phyloP scores from a whole-genome alignment of 139 green algal genomes.

The Chlamydomonas sp. region DNA sequence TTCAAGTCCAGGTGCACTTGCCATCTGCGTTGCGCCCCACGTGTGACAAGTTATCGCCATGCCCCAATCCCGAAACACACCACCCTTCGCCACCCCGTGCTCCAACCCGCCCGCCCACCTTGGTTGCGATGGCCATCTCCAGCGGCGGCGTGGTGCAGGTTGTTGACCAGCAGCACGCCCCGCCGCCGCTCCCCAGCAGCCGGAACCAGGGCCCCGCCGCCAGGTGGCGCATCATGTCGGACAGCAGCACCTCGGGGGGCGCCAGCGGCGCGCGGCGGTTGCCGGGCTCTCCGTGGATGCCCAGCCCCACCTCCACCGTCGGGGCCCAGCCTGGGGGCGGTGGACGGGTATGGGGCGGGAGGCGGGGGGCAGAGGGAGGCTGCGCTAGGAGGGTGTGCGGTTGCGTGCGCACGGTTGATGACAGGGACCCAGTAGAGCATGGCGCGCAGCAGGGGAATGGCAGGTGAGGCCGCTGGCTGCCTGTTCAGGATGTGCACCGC shows the following conservation, averaged over 20 bases:
- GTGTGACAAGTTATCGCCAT: too few species aligned
- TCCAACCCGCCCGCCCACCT: background rate
- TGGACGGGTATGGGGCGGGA: background rate
- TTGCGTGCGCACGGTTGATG: too few species aligned
- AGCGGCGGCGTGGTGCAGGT: constrained; percentile 72
- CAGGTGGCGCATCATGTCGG: constrained; percentile 52
- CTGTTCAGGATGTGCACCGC: too few species aligned
- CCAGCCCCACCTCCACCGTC: constrained; percentile 87
- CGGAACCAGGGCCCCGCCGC: background rate
- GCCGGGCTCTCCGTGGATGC: constrained; percentile 92
- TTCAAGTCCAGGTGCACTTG: too few species aligned
- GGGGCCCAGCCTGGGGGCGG: constrained; percentile 38
- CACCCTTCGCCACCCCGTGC: background rate
- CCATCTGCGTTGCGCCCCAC: too few species aligned
- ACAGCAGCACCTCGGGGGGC: constrained; percentile 52
- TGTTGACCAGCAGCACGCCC: constrained; percentile 76
- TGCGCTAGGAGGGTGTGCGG: too few species aligned
- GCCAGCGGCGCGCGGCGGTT: constrained; percentile 20
- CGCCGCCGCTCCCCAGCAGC: constrained; percentile 29
- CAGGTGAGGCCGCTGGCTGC: too few species aligned
- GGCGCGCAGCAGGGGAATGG: too few species aligned
- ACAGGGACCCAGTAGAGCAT: too few species aligned
- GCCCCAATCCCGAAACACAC: background rate
- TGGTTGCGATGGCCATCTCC: constrained; percentile 71
- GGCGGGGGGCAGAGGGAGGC: background rate